Base-by-base conservation (phyloP, 176 grass and related monocot species). In the Tillandsia leiboldiana region DNA sequence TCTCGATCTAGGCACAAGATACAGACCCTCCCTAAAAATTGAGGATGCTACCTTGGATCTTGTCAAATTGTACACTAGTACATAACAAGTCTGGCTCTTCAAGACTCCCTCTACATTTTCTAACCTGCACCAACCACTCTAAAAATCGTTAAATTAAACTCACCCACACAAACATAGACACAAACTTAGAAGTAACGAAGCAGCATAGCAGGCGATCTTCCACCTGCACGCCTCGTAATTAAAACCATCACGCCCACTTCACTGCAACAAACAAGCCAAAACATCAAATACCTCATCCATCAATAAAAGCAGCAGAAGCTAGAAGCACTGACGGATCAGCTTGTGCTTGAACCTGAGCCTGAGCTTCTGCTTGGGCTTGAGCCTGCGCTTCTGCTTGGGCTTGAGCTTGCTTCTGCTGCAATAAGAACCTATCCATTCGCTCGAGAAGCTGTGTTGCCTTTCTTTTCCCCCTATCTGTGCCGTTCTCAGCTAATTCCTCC, bases 361-460 rank as follows among this genome's bases (percentile, higher is more conserved):
- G 71, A 64, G 54, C 79, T 51, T 81, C 79, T 23, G 68, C 76
- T 53, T 89, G 70, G 59, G 80, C 78, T 75, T 89, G 80, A 68
- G 81, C 86, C 64, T 90, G n/a, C n/a, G 76, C 65, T 80, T 82
- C 70, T 90, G 86, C 70, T 90, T n/a, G 70, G 59, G 80, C 78
- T 75, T 89, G 80, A 68, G 81, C 86, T 64, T 90, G 76, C 65
- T 80, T 82, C 70, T 90, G 86, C 70, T 90, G 84, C 69, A 73
- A 75, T 26, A 90, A 66, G 74, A 93, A 88, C 72, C 84, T 76
- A 71, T 77, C 82, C 72, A 99, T 83, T 26, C 84, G 50, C 61
- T 88, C 84, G 0, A 99, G 87, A 69, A 99, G 73, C 63, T 86
- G 85, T 22, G 66, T 73, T 29, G 94, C 94, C 65, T 99, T 99